Base-by-base conservation (phyloP, 352 stramenopile genomes). In the Globisporangium splendens region DNA sequence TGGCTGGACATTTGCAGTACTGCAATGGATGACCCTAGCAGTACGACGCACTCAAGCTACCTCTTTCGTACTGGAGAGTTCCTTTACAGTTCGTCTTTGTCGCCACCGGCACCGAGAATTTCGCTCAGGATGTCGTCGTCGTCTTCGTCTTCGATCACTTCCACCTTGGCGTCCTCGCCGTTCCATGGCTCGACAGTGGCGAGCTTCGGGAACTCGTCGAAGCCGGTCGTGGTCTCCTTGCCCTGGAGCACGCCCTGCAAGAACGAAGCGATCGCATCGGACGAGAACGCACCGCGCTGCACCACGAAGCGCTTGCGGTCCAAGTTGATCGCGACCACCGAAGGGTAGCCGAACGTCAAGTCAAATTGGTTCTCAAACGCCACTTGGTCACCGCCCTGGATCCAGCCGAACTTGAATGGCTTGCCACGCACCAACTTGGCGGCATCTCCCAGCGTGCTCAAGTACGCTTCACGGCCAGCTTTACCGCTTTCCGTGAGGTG, bases 321-420 rank as follows among this genome's bases (percentile, higher is more conserved):
- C 33, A 96, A 39, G 62, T 89, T 96, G 46, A 98, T 71, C 17
- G 89, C 91, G 22, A 96, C 81, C 14, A 97, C 63, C 46, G 91
- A 93, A 24, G 93, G 93, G 66, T 93, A 97, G 20, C 89, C 90
- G 57, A 97, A 97, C 10, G 84, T 95, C 18, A 98, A 66, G 61
- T 93, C 86, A 24, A 96, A 96, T 38, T 65, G 75, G 52, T 77
- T 73, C 64, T 98, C 91, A 38, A 97, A 83, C 14, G 64, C 77
- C 11, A 71, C 66, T 64, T 98, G 92, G 54, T 96, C 79, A 15
- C 88, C 89, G 14, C 83, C 92, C 56, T 97, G 85, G 43, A 95
- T 83, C 93, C 93, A 98, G 3, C 77, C 78, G 57, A 97, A 97
- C 62, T 84, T 89, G 65, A 97, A 95, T 24, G 89, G 91, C 70